A percentile compares a stretch with the other conserved stretches of the same genome.
These are phyloP conservation scores for Neoboletus brunneissimus DNA, from an alignment of 768 basidiomycete species.

Conservation along the genomic window DNA sequence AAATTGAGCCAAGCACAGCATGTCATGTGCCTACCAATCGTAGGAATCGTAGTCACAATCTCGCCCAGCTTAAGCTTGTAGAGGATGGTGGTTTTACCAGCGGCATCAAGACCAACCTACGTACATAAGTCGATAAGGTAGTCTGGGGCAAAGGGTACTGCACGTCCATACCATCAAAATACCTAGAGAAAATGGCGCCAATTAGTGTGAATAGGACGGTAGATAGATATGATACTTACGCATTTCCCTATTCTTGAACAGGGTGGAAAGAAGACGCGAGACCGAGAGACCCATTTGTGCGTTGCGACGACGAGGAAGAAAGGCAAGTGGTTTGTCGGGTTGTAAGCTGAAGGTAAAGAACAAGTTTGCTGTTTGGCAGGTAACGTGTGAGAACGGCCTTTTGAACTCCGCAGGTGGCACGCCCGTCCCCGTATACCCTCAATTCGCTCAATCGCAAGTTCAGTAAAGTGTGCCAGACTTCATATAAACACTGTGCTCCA, in stretches of 20 bases:
- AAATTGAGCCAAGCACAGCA: background rate
- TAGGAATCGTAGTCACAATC: slow-evolving; percentile 99
- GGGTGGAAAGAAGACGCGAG: slow-evolving; percentile 70
- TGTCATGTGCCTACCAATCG: slow-evolving; percentile 74
- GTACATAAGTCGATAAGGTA: slow-evolving; percentile 7
- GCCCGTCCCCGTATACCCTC: background rate
- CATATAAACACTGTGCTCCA: background rate
- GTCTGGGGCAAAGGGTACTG: slow-evolving; percentile 20
- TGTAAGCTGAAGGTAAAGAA: slow-evolving; percentile 29
- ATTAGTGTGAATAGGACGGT: slow-evolving; percentile 20
- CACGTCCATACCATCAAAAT: slow-evolving; percentile 81
- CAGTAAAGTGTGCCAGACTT: background rate
- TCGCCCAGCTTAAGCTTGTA: slow-evolving; percentile 99
- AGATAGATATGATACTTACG: slow-evolving; percentile 55
- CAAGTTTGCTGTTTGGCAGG: slow-evolving; percentile 34
- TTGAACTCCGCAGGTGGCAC: slow-evolving; percentile 35
- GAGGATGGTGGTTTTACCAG: slow-evolving; percentile 97
- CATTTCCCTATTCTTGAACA: slow-evolving; percentile 99
- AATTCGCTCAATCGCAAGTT: background rate
- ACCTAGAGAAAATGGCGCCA: slow-evolving; percentile 50
- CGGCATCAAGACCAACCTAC: slow-evolving; percentile 98
- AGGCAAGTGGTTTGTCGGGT: slow-evolving; percentile 27
- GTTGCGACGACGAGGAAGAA: slow-evolving; percentile 32
- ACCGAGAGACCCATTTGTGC: slow-evolving; percentile 77
- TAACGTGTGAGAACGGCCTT: slow-evolving; percentile 32